These are phyloP conservation scores for Pyrenophora seminiperda DNA, from an alignment of 2,329 filamentous ascomycete genomes.

Conservation along the genomic window DNA sequence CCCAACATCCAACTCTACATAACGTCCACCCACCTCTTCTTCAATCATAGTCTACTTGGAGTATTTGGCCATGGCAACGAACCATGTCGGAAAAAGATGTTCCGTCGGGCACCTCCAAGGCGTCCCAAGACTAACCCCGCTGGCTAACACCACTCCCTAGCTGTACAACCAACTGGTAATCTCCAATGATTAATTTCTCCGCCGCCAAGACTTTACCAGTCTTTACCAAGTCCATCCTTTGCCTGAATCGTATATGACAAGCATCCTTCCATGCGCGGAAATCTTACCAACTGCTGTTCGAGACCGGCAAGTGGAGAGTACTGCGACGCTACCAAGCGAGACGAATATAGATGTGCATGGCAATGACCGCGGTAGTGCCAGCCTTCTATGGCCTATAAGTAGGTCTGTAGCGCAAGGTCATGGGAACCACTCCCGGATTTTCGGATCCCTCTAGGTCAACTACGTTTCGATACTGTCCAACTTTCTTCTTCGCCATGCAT, in stretches of 20 bases:
- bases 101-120: background rate
- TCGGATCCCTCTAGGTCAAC: constrained; percentile 1
- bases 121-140: too few species aligned
- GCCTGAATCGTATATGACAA: constrained; percentile 15
- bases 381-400: constrained; percentile 7
- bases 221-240: constrained; percentile 12
- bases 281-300: constrained; percentile 15
- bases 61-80: background rate
- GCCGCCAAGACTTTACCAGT: constrained; percentile 15
- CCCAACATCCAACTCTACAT: too few species aligned
- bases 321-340: constrained; percentile 13
- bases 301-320: constrained; percentile 13
- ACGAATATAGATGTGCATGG: constrained; percentile 24
- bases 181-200: constrained; percentile 37
- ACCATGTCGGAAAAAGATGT: background rate
- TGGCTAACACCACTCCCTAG: too few species aligned
- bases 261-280: constrained; percentile 21
- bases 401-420: background rate
- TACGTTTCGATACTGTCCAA: background rate
- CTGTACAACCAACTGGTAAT: background rate
- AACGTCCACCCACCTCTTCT: too few species aligned
- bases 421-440: background rate
- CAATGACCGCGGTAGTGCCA: constrained; percentile 8
- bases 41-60: too few species aligned
- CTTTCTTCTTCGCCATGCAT: constrained; percentile 28